These are phyloP conservation scores for Terfezia claveryi DNA, from an alignment of 495 filamentous ascomycete genomes.

Conservation along the genomic window DNA sequence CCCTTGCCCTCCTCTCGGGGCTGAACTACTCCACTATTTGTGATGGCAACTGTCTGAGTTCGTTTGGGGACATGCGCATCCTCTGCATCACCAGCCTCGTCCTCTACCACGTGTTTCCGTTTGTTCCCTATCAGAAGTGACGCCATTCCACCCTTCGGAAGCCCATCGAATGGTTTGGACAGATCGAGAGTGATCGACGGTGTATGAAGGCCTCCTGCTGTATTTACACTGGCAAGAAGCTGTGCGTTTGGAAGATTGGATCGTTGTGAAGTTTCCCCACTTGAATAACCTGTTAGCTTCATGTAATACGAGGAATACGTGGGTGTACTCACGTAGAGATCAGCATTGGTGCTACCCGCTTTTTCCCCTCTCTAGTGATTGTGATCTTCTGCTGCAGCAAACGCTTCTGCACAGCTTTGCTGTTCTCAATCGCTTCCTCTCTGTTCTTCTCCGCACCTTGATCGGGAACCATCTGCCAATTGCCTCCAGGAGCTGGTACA, in stretches of 20 bases:
- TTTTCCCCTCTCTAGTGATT: constrained; percentile 91
- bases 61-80: constrained; percentile 42
- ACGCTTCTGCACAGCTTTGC: constrained; percentile 32
- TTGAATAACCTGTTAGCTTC: not conserved
- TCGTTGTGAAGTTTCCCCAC: constrained; percentile 15
- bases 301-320: too few relatives aligned
- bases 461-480: constrained; percentile 26
- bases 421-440: constrained; percentile 24
- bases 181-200: constrained; percentile 70
- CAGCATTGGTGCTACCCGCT: constrained; percentile 75
- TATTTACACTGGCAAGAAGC: constrained; percentile 30
- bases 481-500: constrained; percentile 14
- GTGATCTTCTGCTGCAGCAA: constrained; percentile 60
- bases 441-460: constrained; percentile 20
- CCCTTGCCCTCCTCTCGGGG: constrained; percentile 31
- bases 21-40: constrained; percentile 40
- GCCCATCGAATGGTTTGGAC: constrained; percentile 80
- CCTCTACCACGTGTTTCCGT: constrained; percentile 49
- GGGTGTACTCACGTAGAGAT: constrained; percentile 43
- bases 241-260: constrained; percentile 19
- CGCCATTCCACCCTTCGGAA: constrained; percentile 73
- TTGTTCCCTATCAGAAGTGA: constrained; percentile 82
- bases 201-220: constrained; percentile 37
- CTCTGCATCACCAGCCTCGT: constrained; percentile 43
- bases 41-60: constrained; percentile 23